Base-by-base conservation (phyloP, 345 rosid genomes). In the Anastatica hierochuntica region DNA sequence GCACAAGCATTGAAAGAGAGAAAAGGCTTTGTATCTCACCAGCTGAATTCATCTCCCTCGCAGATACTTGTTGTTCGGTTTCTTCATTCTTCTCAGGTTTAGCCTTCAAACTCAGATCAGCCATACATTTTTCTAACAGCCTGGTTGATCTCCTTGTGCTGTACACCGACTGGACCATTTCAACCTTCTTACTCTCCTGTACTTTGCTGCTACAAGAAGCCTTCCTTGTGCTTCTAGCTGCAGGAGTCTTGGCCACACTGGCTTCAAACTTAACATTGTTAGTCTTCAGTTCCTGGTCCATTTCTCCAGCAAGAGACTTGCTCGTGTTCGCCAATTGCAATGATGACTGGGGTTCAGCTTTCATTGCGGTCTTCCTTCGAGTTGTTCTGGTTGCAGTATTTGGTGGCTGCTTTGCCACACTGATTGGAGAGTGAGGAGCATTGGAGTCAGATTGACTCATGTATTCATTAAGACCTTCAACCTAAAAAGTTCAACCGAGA, bases 391-490 rank as follows among this genome's bases (percentile, higher is more conserved):
- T 16, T 30, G 68, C 75, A 14, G 80, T 66, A 17, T 23, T 62
- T 4, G 76, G 69, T 30, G 67, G 29, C 0, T 7, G 70, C 4
- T 60, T 62, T 0, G 57, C 65, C 24, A 50, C 45, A 59, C 40
- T 76, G 9, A 68, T 75, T 1, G 83, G 83, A 41, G 78, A 70
- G 31, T 51, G 72, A 21, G 50, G 68, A 10, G 56, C 26, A 23
- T 50, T 56, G 20, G 74, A 49, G 33, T 42, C 29, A 10, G 75
- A 56, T 39, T 62, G 73, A 36, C 64, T 73, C 53, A 59, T 45
- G n/a, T 76, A 30, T 31, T 88, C 96, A 11, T 79, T 80, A 11
- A 82, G 78, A 56, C 98, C 98, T 43, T 79, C 96, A 24, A 84
- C 96, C 96, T 90, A 66, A 24, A 11, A 8, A 31, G n/a, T 41